Evolutionary conservation across 441 rosid genomes (phyloP).

Genomic region (Erysimum cheiri): DNA sequence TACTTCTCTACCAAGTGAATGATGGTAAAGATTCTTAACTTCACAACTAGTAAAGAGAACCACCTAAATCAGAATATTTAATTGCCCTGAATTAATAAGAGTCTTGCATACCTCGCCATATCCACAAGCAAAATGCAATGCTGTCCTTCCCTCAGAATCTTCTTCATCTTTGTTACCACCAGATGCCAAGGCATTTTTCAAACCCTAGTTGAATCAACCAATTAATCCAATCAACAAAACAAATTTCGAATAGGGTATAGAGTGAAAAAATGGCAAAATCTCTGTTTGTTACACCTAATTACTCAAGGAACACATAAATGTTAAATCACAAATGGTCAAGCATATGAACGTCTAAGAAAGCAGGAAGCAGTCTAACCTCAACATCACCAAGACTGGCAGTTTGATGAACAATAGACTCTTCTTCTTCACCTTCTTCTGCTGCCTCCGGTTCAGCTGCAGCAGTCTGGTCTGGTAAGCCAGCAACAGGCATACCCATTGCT

Average conservation of each 20-base stretch:
- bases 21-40: constrained; percentile 36
- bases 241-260: not conserved
- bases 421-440: constrained; percentile 80
- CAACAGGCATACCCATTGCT: constrained; percentile 94
- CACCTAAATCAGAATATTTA: not conserved
- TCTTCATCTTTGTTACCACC: constrained; percentile 97
- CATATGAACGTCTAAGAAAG: constrained; percentile 31
- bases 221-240: constrained; percentile 4
- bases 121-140: constrained; percentile 98
- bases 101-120: constrained; percentile 84
- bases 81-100: constrained; percentile 6
- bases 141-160: constrained; percentile 98
- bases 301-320: not conserved
- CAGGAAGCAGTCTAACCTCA: constrained; percentile 59
- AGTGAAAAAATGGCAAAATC: not conserved
- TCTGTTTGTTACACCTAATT: not conserved
- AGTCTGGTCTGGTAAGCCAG: constrained; percentile 66
- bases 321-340: constrained; percentile 5
- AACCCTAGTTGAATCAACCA: constrained; percentile 61
- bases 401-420: constrained; percentile 84
- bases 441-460: constrained; percentile 64
- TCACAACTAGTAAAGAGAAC: constrained; percentile 1
- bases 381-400: constrained; percentile 96
- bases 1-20: constrained; percentile 17
- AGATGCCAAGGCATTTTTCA: constrained; percentile 78